Evolutionary conservation across 2,329 filamentous ascomycete species (phyloP).

Genomic region (Volutella citrinella): DNA sequence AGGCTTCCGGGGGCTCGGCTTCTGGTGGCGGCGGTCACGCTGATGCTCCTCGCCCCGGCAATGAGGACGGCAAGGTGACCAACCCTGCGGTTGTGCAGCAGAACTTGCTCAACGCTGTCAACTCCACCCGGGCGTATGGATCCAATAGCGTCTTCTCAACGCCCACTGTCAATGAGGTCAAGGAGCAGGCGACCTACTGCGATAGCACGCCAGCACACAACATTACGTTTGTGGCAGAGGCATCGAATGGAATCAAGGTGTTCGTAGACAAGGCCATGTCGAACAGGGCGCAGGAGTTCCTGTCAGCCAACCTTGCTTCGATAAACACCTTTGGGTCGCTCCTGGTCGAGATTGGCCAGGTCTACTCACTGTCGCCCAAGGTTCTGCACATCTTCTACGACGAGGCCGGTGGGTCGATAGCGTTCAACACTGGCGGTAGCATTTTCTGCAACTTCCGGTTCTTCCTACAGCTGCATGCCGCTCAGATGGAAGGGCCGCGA

Average conservation of each 20-base stretch:
- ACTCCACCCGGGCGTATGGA: slow-evolving; percentile 73
- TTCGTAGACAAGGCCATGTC: slow-evolving; percentile 61
- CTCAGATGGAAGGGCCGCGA: slow-evolving; percentile 36
- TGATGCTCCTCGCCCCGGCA: too few relatives aligned
- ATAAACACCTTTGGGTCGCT: slow-evolving; percentile 69
- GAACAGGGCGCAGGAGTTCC: slow-evolving; percentile 48
- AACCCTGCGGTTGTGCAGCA: slow-evolving; percentile 61
- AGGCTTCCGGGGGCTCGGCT: slow-evolving; percentile 13
- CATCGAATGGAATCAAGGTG: slow-evolving; percentile 69
- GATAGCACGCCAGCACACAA: slow-evolving; percentile 74
- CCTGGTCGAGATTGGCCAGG: slow-evolving; percentile 64
- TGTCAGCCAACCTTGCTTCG: slow-evolving; percentile 55
- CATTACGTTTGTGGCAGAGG: slow-evolving; percentile 66
- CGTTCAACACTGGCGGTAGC: slow-evolving; percentile 84
- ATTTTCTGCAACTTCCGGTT: slow-evolving; percentile 94
- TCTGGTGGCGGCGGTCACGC: too few relatives aligned
- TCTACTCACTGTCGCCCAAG: slow-evolving; percentile 68
- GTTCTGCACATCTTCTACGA: slow-evolving; percentile 88
- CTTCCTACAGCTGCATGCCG: slow-evolving; percentile 74
- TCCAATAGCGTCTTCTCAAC: slow-evolving; percentile 70
- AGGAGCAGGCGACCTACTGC: slow-evolving; percentile 83
- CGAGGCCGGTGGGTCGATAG: slow-evolving; percentile 74
- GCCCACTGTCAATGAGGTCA: slow-evolving; percentile 69
- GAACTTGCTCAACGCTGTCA: slow-evolving; percentile 74
- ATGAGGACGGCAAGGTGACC: slow-evolving; percentile 53